These are phyloP conservation scores for Pyracantha coccinea DNA, from an alignment of 331 rosid species.

Conservation along the genomic window DNA sequence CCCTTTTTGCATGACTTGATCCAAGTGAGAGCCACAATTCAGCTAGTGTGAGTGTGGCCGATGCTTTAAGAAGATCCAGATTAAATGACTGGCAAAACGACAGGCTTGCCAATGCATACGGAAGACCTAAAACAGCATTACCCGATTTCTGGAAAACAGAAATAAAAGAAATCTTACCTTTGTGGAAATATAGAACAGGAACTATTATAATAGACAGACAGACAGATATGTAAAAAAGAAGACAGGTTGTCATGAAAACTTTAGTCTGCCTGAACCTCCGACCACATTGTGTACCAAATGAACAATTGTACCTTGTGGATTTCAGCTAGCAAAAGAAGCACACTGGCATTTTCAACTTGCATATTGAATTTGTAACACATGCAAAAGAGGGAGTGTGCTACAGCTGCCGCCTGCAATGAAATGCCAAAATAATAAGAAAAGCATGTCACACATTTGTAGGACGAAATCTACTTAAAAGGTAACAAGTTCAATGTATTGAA, in stretches of 20 bases:
- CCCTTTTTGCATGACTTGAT: constrained; percentile 79
- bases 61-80: constrained; percentile 95
- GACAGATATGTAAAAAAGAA: background rate
- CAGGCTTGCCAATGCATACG: constrained; percentile 92
- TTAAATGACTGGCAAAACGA: constrained; percentile 92
- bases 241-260: background rate
- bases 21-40: constrained; percentile 96
- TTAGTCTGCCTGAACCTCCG: background rate
- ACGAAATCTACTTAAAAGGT: background rate
- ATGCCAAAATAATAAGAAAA: constrained; percentile 2
- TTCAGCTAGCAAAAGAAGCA: constrained; percentile 95
- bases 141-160: constrained; percentile 79
- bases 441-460: background rate
- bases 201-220: background rate
- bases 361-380: constrained; percentile 90
- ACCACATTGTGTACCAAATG: background rate
- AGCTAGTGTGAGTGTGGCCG: constrained; percentile 81
- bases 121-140: constrained; percentile 84
- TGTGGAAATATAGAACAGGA: background rate
- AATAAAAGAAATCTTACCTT: constrained; percentile 13
- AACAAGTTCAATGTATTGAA: background rate
- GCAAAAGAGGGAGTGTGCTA: constrained; percentile 92
- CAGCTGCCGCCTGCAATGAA: constrained; percentile 70
- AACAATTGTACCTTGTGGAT: constrained; percentile 69
- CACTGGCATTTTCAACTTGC: constrained; percentile 28